A percentile compares a stretch with the other conserved stretches of the same genome.
These are phyloP conservation scores for Bauhinia variegata DNA, from an alignment of 306 rosid species.

Conservation along the genomic window DNA sequence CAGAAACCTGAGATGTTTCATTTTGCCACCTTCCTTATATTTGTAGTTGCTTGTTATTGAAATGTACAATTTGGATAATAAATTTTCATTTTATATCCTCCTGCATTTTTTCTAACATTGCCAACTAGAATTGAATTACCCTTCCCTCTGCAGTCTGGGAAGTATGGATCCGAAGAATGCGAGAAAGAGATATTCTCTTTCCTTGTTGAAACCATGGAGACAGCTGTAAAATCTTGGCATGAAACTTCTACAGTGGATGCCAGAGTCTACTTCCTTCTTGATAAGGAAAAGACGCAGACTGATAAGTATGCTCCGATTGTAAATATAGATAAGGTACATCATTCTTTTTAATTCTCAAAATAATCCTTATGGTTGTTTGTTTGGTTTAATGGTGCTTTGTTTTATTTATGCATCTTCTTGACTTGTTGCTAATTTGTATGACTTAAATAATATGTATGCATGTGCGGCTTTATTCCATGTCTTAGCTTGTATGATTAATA, in stretches of 20 bases:
- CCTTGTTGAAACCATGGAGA: conserved; percentile 90
- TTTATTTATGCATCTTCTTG: neutral
- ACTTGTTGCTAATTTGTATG: neutral
- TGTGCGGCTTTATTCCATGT: conserved; percentile 26
- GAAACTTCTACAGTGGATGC: conserved; percentile 86
- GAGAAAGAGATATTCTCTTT: conserved; percentile 73
- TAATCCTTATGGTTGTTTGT: conserved; percentile 12
- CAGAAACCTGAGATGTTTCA: conserved; percentile 28
- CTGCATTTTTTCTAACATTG: conserved; percentile 35
- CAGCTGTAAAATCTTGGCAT: conserved; percentile 90
- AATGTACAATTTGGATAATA: conserved; percentile 37
- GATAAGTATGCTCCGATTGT: conserved; percentile 88
- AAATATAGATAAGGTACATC: conserved; percentile 86
- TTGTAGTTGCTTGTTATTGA: conserved; percentile 14
- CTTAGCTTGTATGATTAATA: conserved; percentile 19
- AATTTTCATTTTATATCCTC: conserved; percentile 30
- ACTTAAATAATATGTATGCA: conserved; percentile 22
- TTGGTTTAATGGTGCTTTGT: conserved; percentile 19
- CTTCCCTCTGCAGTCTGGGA: conserved; percentile 67
- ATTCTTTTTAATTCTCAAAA: conserved; percentile 22
- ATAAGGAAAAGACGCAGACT: conserved; percentile 75
- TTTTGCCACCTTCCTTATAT: conserved; percentile 30
- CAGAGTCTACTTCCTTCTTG: conserved; percentile 85
- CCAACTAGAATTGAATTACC: conserved; percentile 42
- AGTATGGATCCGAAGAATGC: conserved; percentile 77